Evolutionary conservation across 108 stramenopile species (phyloP).

Genomic region (Aureococcus anophagefferens): DNA sequence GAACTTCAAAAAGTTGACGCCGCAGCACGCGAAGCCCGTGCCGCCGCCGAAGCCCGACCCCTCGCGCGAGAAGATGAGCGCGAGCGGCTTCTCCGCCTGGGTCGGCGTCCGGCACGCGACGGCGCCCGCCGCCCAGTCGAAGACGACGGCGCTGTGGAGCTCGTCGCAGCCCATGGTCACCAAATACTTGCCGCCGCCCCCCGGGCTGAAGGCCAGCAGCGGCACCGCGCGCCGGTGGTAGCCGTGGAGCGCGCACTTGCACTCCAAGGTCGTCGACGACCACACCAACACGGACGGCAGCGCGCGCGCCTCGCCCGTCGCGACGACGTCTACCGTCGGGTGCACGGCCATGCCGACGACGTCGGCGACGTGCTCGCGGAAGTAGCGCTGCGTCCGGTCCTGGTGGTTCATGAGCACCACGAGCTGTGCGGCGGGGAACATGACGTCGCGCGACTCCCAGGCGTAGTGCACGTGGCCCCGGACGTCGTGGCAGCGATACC

Average conservation of each 20-base stretch:
- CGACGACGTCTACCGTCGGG: slow-evolving; percentile 34
- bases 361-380: slow-evolving; percentile 41
- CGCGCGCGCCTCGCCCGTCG: slow-evolving; percentile 44
- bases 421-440: background rate
- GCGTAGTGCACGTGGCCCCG: background rate
- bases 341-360: slow-evolving; percentile 47
- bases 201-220: slow-evolving; percentile 33
- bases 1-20: slow-evolving; percentile 24
- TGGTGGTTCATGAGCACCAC: slow-evolving; percentile 19
- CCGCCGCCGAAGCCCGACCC: slow-evolving; percentile 3
- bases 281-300: slow-evolving; percentile 38
- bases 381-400: slow-evolving; percentile 36
- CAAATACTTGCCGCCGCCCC: slow-evolving; percentile 33
- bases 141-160: slow-evolving; percentile 38
- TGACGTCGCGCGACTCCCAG: background rate
- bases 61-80: slow-evolving; percentile 3
- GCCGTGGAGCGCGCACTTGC: slow-evolving; percentile 25
- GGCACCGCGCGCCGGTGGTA: slow-evolving; percentile 35
- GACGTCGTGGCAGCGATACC: slow-evolving; percentile 18
- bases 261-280: slow-evolving; percentile 41
- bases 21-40: slow-evolving; percentile 25
- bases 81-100: slow-evolving; percentile 6
- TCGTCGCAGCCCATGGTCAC: slow-evolving; percentile 42
- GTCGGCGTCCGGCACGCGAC: slow-evolving; percentile 14
- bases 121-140: slow-evolving; percentile 44